Percentiles rank a stretch among this genome's conserved stretches.
phyloP scores from a whole-genome alignment of 192 early-diverging fungal genomes.

The Coemansia sp. region DNA sequence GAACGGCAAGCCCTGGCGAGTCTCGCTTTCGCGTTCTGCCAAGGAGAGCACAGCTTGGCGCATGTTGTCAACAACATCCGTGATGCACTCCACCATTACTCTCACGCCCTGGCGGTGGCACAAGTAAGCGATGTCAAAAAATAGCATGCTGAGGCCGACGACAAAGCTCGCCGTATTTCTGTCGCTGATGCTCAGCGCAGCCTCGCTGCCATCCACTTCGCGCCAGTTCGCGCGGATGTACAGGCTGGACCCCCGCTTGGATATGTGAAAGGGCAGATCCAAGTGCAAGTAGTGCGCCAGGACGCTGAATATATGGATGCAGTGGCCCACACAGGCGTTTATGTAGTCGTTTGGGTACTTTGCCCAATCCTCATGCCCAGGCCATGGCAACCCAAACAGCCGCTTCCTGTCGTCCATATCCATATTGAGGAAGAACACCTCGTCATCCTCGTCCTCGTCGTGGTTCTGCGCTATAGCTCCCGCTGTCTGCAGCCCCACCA shows the following conservation, averaged over 20 bases:
- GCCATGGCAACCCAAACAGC: constrained; percentile 52
- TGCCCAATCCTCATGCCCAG: constrained; percentile 40
- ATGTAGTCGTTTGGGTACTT: constrained; percentile 51
- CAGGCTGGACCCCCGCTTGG: constrained; percentile 35
- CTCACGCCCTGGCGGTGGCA: constrained; percentile 39
- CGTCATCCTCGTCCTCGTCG: constrained; percentile 15
- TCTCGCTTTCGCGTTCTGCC: constrained; percentile 13
- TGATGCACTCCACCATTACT: constrained; percentile 21
- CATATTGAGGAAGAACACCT: constrained; percentile 11
- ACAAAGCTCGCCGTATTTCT: constrained; percentile 28
- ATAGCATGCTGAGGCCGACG: constrained; percentile 43
- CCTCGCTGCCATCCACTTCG: constrained; percentile 31
- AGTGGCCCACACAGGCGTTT: constrained; percentile 47
- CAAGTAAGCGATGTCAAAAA: constrained; percentile 41
- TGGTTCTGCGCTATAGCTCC: background rate
- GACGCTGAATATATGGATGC: constrained; percentile 42
- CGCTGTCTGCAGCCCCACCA: constrained; percentile 43
- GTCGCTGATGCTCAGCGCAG: constrained; percentile 24
- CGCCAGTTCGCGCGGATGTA: constrained; percentile 42
- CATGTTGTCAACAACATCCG: constrained; percentile 37
- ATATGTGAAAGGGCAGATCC: constrained; percentile 37
- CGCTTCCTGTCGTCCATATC: constrained; percentile 22
- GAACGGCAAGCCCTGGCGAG: constrained; percentile 17
- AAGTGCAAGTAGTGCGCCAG: constrained; percentile 42
- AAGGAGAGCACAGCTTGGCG: constrained; percentile 26